A percentile compares a stretch with the other conserved stretches of the same genome.
Evolutionary conservation across 2,329 filamentous ascomycete species (phyloP).

Genomic region (Botrytis byssoidea): DNA sequence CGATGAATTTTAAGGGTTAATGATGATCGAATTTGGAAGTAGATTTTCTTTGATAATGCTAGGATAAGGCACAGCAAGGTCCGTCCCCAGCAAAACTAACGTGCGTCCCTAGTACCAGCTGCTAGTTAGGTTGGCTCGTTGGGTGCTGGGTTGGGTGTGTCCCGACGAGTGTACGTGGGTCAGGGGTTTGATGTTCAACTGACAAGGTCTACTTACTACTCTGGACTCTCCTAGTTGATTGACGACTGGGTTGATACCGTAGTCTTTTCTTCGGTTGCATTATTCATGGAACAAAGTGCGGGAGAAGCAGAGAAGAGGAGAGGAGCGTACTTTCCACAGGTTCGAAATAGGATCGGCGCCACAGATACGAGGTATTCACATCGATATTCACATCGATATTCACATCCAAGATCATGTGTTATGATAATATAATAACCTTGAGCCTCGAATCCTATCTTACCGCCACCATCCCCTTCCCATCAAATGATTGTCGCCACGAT

Average conservation of each 20-base stretch:
- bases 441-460: conserved; percentile 4
- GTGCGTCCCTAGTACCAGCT: too few species aligned
- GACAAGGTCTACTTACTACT: background rate
- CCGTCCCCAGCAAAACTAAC: background rate
- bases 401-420: background rate
- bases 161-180: background rate
- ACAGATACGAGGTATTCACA: too few species aligned
- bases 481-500: conserved; percentile 5
- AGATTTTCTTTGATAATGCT: background rate
- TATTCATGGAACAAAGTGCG: background rate
- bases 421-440: background rate
- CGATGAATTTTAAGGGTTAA: background rate
- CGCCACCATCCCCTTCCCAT: background rate
- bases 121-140: background rate
- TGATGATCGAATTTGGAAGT: background rate
- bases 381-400: background rate
- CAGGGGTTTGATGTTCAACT: background rate
- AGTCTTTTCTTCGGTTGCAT: background rate
- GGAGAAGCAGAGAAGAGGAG: background rate
- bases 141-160: background rate
- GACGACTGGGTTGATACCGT: background rate
- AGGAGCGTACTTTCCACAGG: too few species aligned
- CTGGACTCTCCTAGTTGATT: background rate
- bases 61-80: background rate
- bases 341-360: background rate